Conservation (phyloP, 2,329 filamentous ascomycete genomes). For the Sarocladiaceae sp. region DNA sequence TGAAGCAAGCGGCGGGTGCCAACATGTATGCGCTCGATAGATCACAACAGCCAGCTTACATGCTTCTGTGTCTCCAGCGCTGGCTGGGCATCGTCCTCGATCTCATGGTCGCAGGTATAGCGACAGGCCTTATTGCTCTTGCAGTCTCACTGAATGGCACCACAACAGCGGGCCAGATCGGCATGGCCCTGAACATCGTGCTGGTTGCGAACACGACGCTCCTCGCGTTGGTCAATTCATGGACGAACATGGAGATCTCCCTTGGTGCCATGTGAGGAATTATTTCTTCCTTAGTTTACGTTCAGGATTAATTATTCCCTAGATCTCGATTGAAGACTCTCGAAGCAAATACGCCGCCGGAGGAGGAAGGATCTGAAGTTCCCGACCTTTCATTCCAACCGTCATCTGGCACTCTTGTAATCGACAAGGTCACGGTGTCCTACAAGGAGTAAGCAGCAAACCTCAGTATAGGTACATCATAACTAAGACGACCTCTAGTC, state of each 20-base stretch:
- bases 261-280: conserved; percentile 18
- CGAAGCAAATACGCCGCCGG: background rate
- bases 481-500: background rate
- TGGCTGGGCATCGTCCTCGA: conserved; percentile 43
- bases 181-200: conserved; percentile 20
- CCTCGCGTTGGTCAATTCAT: conserved; percentile 16
- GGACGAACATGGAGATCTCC: conserved; percentile 17
- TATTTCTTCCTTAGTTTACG: conserved; percentile 7
- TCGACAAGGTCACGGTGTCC: background rate
- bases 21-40: conserved; percentile 36
- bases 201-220: conserved; percentile 18
- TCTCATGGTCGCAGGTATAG: conserved; percentile 30
- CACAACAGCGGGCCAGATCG: conserved; percentile 15
- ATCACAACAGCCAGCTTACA: conserved; percentile 21
- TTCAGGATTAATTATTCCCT: background rate
- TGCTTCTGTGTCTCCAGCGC: conserved; percentile 39
- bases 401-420: background rate
- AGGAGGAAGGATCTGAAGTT: background rate
- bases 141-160: conserved; percentile 21
- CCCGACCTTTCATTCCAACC: background rate
- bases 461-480: conserved; percentile 6
- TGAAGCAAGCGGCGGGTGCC: conserved; percentile 27
- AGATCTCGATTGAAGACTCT: background rate
- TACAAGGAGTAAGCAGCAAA: background rate
- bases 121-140: conserved; percentile 27